These are phyloP conservation scores for Vaccinium darrowii DNA, from an alignment of 148 eudicot genomes.

Conservation along the genomic window DNA sequence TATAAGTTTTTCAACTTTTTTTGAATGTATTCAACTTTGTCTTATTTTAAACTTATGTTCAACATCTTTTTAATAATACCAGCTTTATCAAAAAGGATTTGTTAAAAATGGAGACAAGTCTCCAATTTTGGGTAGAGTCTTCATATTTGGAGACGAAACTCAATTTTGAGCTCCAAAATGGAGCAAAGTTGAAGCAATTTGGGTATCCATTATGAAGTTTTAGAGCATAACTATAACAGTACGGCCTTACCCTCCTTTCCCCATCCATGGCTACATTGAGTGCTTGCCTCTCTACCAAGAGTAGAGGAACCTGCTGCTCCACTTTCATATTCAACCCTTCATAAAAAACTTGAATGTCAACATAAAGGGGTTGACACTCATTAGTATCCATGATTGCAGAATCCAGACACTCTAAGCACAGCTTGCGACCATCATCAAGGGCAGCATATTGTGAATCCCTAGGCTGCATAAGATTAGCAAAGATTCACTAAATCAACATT, in stretches of 20 bases:
- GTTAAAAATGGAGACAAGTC: no score
- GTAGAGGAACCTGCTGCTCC: slow-evolving; percentile 84
- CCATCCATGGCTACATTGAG: slow-evolving; percentile 99
- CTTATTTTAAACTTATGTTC: background rate
- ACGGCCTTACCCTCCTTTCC: slow-evolving; percentile 66
- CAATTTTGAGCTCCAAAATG: background rate
- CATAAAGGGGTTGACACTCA: slow-evolving; percentile 94
- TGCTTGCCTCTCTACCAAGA: slow-evolving; percentile 96
- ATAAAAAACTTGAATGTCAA: slow-evolving; percentile 90
- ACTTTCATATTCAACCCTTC: slow-evolving; percentile 95
- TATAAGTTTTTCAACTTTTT: background rate
- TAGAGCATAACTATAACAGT: background rate
- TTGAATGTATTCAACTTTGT: background rate
- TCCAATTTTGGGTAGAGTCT: background rate
- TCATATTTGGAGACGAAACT: background rate
- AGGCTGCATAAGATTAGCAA: slow-evolving; percentile 46
- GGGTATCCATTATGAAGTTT: background rate
- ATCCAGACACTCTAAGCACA: slow-evolving; percentile 89
- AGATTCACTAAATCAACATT: background rate
- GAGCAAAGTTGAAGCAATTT: background rate
- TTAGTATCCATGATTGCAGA: slow-evolving; percentile 93
- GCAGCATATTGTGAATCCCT: slow-evolving; percentile 59
- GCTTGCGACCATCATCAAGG: slow-evolving; percentile 93
- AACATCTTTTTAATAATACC: background rate
- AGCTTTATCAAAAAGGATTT: background rate